Conservation (phyloP, 2,329 filamentous ascomycete species). For the Aspergillus proliferans region DNA sequence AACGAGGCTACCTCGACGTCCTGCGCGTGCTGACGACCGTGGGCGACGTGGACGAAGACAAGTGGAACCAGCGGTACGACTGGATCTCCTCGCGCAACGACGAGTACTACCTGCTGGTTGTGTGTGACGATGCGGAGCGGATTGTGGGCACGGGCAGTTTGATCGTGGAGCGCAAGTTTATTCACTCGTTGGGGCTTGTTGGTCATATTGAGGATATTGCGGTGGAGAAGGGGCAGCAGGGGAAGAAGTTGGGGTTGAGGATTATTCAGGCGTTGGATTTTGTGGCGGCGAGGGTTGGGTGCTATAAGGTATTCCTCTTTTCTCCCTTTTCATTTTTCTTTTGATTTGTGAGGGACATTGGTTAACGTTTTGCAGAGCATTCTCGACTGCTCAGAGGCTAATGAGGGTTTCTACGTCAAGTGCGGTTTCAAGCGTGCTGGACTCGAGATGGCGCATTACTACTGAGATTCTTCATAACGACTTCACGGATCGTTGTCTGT, state of each 20-base stretch:
- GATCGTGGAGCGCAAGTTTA: constrained; percentile 80
- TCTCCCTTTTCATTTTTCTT: constrained; percentile 2
- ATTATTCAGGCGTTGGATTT: constrained; percentile 91
- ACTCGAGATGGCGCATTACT: constrained; percentile 95
- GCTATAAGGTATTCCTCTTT: constrained; percentile 64
- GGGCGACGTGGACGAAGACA: constrained; percentile 70
- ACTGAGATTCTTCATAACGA: constrained; percentile 33
- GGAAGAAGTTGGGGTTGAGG: constrained; percentile 88
- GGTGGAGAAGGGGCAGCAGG: constrained; percentile 89
- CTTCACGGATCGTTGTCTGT: background rate
- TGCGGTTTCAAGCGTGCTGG: constrained; percentile 91
- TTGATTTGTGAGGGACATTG: constrained; percentile 2
- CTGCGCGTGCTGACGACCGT: constrained; percentile 88
- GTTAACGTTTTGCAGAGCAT: constrained; percentile 59
- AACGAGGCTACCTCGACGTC: constrained; percentile 80
- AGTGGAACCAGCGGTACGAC: constrained; percentile 73
- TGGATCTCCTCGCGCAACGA: constrained; percentile 70
- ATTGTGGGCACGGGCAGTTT: constrained; percentile 89
- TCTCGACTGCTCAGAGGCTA: constrained; percentile 90
- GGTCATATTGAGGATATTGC: constrained; percentile 98
- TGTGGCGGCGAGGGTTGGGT: constrained; percentile 80
- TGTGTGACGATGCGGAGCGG: constrained; percentile 63
- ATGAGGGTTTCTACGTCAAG: constrained; percentile 97
- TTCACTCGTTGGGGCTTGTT: constrained; percentile 50
- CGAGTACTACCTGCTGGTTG: constrained; percentile 79